Base-by-base conservation (phyloP, 2,329 filamentous ascomycete species). In the Phaeophleospora eucalypticola region DNA sequence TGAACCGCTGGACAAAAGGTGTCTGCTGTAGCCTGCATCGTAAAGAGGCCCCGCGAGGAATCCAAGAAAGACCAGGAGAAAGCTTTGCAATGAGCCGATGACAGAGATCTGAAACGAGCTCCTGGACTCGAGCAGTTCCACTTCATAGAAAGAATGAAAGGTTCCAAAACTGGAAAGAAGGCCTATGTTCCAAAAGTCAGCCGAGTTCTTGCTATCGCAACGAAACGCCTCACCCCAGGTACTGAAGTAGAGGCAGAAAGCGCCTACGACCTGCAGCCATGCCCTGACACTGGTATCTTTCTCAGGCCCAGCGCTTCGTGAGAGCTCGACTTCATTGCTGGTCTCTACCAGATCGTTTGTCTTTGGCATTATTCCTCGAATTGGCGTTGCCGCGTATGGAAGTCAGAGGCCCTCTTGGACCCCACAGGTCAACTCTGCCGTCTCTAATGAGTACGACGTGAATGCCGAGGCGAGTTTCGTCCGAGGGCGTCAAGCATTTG, bases 131-230 rank as follows among this genome's bases (percentile, higher is more conserved):
- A 73, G 63, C 9, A 73, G 58, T 3, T 58, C 56, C 10, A 59
- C 59, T 45, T 71, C 62, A 52, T 73, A 73, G 57, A 68, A 72
- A 1, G 70, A 63, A 49, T 72, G 68, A 48, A 69, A 73, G n/a
- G 62, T 66, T 14, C 71, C 71, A 41, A 69, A 73, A 0, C 68
- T 69, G 48, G 71, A 70, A 29, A 71, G 63, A 18, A 71, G 37
- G 15, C 46, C 46, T 48, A 18, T 18, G 19, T 18, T n/a, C n/a
- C n/a, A n/a, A 36, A 18, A 36, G 41, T 24, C 18, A 44, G 32
- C 33, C 14, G 10, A 4, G 17, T 38, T 4, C 33, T 36, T 36
- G 33, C n/a, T 16, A 7, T 36, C 33, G n/a, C 7, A 36, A 4
- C 6, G 33, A 36, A 15, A 36, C 10, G 18, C 2, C 2, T 15